Evolutionary conservation across 2,329 filamentous ascomycete genomes (phyloP).

Genomic region (Lecanicillium sp.): DNA sequence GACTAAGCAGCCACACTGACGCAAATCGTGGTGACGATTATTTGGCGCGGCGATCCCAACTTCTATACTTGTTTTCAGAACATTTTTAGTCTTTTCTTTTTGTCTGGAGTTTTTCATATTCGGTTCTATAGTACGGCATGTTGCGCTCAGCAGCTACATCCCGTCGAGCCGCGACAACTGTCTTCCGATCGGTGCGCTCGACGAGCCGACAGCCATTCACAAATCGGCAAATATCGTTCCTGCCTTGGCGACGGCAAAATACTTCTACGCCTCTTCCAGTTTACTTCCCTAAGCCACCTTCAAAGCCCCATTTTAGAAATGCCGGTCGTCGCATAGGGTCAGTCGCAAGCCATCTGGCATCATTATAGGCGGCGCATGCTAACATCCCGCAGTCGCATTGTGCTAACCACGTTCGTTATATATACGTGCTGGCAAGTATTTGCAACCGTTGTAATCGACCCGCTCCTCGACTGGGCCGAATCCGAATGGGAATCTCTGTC

Average conservation of each 20-base stretch:
- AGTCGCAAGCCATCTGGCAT: slow-evolving; percentile 1
- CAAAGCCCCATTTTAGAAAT: slow-evolving; percentile 8
- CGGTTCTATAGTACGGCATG: neutral
- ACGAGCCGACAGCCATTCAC: slow-evolving; percentile 14
- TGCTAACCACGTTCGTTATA: slow-evolving; percentile 23
- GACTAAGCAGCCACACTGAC: too few relatives aligned
- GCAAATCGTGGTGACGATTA: too few relatives aligned
- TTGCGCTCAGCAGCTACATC: slow-evolving; percentile 6
- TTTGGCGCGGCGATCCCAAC: too few relatives aligned
- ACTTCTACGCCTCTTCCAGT: slow-evolving; percentile 18
- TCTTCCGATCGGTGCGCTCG: slow-evolving; percentile 14
- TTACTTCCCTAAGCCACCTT: slow-evolving; percentile 20
- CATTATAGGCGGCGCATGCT: neutral
- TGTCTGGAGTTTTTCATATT: neutral
- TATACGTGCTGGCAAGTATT: slow-evolving; percentile 36
- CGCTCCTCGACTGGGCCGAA: slow-evolving; percentile 33
- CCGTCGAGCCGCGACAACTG: slow-evolving; percentile 10
- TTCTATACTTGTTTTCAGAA: too few relatives aligned
- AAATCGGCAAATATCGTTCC: slow-evolving; percentile 21
- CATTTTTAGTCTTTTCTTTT: neutral
- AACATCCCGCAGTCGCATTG: slow-evolving; percentile 10
- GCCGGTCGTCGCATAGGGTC: slow-evolving; percentile 22
- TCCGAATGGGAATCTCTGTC: slow-evolving; percentile 32
- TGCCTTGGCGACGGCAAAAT: slow-evolving; percentile 22
- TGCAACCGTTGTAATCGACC: slow-evolving; percentile 35